These are phyloP conservation scores for Aspergillus ruber DNA, from an alignment of 2,329 filamentous ascomycete genomes.

Conservation along the genomic window DNA sequence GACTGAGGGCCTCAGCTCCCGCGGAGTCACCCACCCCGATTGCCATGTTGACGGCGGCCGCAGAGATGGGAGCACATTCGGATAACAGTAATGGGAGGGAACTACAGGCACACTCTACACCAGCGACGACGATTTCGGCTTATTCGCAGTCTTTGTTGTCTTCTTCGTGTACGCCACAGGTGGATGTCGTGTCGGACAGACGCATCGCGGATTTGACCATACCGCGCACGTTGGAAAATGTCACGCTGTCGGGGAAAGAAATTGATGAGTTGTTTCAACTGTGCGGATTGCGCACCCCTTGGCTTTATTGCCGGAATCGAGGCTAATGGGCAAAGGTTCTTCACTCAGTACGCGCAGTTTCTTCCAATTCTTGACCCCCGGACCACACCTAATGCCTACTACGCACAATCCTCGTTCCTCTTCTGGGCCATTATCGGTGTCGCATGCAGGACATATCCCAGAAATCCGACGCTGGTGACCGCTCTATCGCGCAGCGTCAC, in stretches of 20 bases:
- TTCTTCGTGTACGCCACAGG: slow-evolving; percentile 12
- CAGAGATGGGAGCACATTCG: slow-evolving; percentile 22
- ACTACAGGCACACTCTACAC: slow-evolving; percentile 7
- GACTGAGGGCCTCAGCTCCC: slow-evolving; percentile 23
- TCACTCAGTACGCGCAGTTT: slow-evolving; percentile 32
- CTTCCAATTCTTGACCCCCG: slow-evolving; percentile 36
- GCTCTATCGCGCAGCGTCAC: slow-evolving; percentile 28
- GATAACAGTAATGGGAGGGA: slow-evolving; percentile 2
- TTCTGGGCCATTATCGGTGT: slow-evolving; percentile 65
- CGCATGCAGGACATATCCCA: slow-evolving; percentile 30
- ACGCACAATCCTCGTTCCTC: slow-evolving; percentile 68
- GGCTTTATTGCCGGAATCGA: neutral
- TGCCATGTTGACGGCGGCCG: slow-evolving; percentile 23
- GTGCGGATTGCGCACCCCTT: slow-evolving; percentile 10
- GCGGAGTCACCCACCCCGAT: slow-evolving; percentile 17
- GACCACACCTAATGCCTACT: slow-evolving; percentile 65
- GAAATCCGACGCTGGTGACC: slow-evolving; percentile 33
- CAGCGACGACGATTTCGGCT: slow-evolving; percentile 10
- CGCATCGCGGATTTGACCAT: slow-evolving; percentile 16
- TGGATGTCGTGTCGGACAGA: slow-evolving; percentile 8
- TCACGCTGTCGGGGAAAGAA: slow-evolving; percentile 25
- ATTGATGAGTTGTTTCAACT: slow-evolving; percentile 34
- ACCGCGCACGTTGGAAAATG: slow-evolving; percentile 24
- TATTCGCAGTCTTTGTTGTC: slow-evolving; percentile 17
- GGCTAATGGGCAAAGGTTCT: slow-evolving; percentile 22